Evolutionary conservation across 192 early-diverging fungal genomes (phyloP), one percentile per base, ranked within the genome.

Genomic region (Gryganskiella cystojenkinii): DNA sequence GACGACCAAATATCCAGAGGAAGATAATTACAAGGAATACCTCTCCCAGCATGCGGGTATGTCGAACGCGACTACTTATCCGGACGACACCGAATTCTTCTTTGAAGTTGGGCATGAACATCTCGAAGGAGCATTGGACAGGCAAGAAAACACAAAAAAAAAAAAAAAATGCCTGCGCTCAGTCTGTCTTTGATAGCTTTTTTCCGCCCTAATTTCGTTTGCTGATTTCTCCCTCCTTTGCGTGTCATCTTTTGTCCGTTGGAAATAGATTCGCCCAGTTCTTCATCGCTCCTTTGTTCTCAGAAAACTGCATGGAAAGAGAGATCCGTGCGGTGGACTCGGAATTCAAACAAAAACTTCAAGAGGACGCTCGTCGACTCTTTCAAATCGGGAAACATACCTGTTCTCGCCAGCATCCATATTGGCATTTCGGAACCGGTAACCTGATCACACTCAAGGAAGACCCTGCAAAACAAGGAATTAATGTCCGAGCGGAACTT

Each of bases 311-410:
- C 80, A 95, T 90, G 6, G 97, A 97, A n/a, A 87, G 97, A 31
- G 97, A 98, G 78, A 82, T 97, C 63, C 80, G 84, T 6, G 97
- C 97, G 0, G 95, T 98, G 11, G 95, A 98, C 81, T 97, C 96
- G 55, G 96, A 98, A 64, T 90, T 96, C 81, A 95, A 95, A 64
- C 94, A 94, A 61, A 98, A 97, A 74, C 67, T 95, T 3, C 94
- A 96, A 63, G 84, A 74, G 46, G 96, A 98, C 79, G 64, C 64
- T 33, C 94, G 95, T 89, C 88, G 95, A 25, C 84, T 92, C 43
- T 89, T 87, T 71, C 93, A 96, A 81, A 61, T 98, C 5, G 88
- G 91, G 45, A 95, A 94, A 71, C 82, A 88, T 62, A 78, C 97
- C 17, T 88, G 84, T 0, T 86, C 84, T 57, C 86, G 85, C 0